phyloP scores from a whole-genome alignment of 805 yeast genomes.

The Zygosaccharomyces siamensis region DNA sequence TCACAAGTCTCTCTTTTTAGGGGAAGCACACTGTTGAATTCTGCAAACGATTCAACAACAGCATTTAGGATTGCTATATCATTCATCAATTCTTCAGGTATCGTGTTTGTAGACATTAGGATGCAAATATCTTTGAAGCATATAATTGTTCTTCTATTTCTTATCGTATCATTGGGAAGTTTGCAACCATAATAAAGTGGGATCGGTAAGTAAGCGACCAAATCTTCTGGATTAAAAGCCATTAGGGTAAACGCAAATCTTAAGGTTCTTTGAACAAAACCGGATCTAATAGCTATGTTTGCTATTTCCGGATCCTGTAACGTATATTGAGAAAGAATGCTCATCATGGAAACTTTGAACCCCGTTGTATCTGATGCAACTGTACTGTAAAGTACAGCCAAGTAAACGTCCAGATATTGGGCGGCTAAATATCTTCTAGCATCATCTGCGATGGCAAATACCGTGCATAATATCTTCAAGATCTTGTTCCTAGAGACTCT shows the following conservation, averaged over 20 bases:
- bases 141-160: slow-evolving; percentile 29
- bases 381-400: slow-evolving; percentile 38
- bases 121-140: slow-evolving; percentile 55
- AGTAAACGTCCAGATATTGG: slow-evolving; percentile 81
- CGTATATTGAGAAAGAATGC: slow-evolving; percentile 29
- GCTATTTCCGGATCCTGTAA: slow-evolving; percentile 31
- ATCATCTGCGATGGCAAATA: slow-evolving; percentile 36
- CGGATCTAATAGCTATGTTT: slow-evolving; percentile 25
- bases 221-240: slow-evolving; percentile 28
- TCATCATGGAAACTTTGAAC: slow-evolving; percentile 25
- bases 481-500: slow-evolving; percentile 19
- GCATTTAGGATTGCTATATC: slow-evolving; percentile 16
- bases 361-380: slow-evolving; percentile 27
- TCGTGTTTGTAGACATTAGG: slow-evolving; percentile 63
- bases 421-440: slow-evolving; percentile 49
- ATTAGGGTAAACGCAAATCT: slow-evolving; percentile 29
- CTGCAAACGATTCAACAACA: slow-evolving; percentile 26
- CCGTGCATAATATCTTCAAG: slow-evolving; percentile 20
- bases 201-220: slow-evolving; percentile 22
- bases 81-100: slow-evolving; percentile 39
- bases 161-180: slow-evolving; percentile 27
- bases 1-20: slow-evolving; percentile 66
- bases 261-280: slow-evolving; percentile 29
- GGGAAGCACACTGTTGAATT: slow-evolving; percentile 47
- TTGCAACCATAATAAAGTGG: slow-evolving; percentile 25